Base-by-base conservation (phyloP, 208 protist species). In the Trypanosoma boissoni region DNA sequence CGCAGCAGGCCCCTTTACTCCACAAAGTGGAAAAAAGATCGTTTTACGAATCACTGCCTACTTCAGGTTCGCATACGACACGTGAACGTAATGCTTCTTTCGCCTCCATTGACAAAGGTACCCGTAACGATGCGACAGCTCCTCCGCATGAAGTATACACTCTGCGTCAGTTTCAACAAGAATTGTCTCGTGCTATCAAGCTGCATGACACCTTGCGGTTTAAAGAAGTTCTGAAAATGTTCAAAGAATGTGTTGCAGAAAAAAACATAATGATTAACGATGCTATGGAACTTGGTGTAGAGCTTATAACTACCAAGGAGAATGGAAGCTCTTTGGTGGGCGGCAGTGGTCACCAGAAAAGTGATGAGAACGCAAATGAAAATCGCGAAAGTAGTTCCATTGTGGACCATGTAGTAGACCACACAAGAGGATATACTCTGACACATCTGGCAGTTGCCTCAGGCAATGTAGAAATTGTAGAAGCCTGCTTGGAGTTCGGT, bases 391-490 rank as follows among this genome's bases (percentile, higher is more conserved):
- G 50, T 56, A 9, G 26, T 41, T 64, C 58, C 27, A 58, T 83
- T 26, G 32, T 83, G 18, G 71, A 83, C 48, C 41, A n/a, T 24
- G 76, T 83, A 5, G 3, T 67, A 28, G 62, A 83, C 52, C 55
- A 37, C n/a, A 41, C 43, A 8, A 78, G 68, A 12, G 68, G 68
- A 31, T 76, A 74, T 51, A 83, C 76, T 2, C 34, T 83, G 27
- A 79, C 60, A 48, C 76, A 83, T 44, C 54, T 83, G 2, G 67
- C 64, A 18, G 76, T 83, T 8, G 49, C 67, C 2, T 62, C 57
- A 23, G 41, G 66, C 10, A 26, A 53, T 6, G 24, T 18, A 16
- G 14, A 32, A 21, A 58, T 78, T 49, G 56, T 73, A 7, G 42
- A 68, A n/a, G 57, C 16, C 18, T 79, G 72, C 20, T 43, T 83